A percentile compares a stretch with the other conserved stretches of the same genome.
phyloP scores from a whole-genome alignment of 2,329 filamentous ascomycete species.

The Nemania sp. region DNA sequence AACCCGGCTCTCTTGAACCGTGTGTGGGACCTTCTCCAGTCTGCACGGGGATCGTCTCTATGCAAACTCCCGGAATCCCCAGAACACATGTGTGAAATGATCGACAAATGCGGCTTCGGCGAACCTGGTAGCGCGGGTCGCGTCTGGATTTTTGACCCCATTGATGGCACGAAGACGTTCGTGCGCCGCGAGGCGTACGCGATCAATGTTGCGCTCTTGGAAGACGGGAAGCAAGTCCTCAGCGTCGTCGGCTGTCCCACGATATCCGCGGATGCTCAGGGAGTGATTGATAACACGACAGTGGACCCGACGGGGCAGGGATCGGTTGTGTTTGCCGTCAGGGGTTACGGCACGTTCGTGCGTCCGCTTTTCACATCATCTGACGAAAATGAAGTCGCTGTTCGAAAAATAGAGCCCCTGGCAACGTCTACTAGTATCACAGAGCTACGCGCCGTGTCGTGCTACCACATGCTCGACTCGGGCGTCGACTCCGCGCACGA shows the following conservation, averaged over 20 bases:
- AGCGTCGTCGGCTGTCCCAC: conserved; percentile 54
- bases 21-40: conserved; percentile 52
- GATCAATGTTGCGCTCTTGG: conserved; percentile 58
- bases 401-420: conserved; percentile 42
- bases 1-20: conserved; percentile 48
- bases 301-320: conserved; percentile 50
- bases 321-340: conserved; percentile 55
- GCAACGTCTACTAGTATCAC: conserved; percentile 29
- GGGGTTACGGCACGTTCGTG: conserved; percentile 52
- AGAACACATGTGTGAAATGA: conserved; percentile 54
- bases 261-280: conserved; percentile 44
- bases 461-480: conserved; percentile 50
- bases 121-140: conserved; percentile 44
- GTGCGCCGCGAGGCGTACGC: conserved; percentile 58
- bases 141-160: conserved; percentile 63
- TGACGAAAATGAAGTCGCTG: conserved; percentile 23
- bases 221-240: conserved; percentile 53
- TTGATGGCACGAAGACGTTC: conserved; percentile 63
- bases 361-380: conserved; percentile 43
- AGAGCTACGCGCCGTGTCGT: conserved; percentile 51
- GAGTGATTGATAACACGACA: conserved; percentile 48
- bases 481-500: conserved; percentile 53
- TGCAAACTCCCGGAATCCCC: conserved; percentile 43
- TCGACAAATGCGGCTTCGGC: conserved; percentile 55
- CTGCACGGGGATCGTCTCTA: conserved; percentile 32